Evolutionary conservation across 768 basidiomycete species (phyloP).

Genomic region (Tulasnella sp.): DNA sequence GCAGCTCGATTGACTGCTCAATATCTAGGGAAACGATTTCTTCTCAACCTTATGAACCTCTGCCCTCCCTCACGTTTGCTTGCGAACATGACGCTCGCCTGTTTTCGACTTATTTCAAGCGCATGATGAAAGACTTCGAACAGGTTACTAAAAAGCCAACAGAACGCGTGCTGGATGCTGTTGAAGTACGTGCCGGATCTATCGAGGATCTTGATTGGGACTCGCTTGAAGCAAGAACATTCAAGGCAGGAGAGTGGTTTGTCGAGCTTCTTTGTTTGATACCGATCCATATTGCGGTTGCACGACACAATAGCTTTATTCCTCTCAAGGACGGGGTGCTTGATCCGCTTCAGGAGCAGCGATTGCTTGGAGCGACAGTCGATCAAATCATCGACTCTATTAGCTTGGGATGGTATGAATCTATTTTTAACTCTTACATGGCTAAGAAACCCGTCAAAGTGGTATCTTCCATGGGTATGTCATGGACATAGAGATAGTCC

Average conservation of each 20-base stretch:
- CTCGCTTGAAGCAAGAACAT: slow-evolving; percentile 20
- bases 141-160: slow-evolving; percentile 40
- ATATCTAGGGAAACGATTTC: slow-evolving; percentile 10
- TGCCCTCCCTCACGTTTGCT: slow-evolving; percentile 5
- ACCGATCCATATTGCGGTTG: slow-evolving; percentile 50
- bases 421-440: slow-evolving; percentile 49
- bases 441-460: slow-evolving; percentile 50
- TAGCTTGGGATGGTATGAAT: slow-evolving; percentile 54
- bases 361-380: slow-evolving; percentile 46
- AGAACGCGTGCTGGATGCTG: slow-evolving; percentile 19
- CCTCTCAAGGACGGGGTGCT: slow-evolving; percentile 47
- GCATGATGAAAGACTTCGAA: slow-evolving; percentile 38
- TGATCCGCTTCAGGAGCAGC: slow-evolving; percentile 38
- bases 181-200: not conserved
- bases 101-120: slow-evolving; percentile 30
- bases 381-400: slow-evolving; percentile 42
- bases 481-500: not conserved
- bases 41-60: not conserved
- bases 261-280: slow-evolving; percentile 49
- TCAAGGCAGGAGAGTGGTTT: slow-evolving; percentile 47
- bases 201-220: slow-evolving; percentile 19
- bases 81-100: not conserved
- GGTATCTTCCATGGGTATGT: slow-evolving; percentile 48
- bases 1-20: not conserved
- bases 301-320: slow-evolving; percentile 46